phyloP scores from a whole-genome alignment of 495 filamentous ascomycete species.

The Lichina pygmaea region DNA sequence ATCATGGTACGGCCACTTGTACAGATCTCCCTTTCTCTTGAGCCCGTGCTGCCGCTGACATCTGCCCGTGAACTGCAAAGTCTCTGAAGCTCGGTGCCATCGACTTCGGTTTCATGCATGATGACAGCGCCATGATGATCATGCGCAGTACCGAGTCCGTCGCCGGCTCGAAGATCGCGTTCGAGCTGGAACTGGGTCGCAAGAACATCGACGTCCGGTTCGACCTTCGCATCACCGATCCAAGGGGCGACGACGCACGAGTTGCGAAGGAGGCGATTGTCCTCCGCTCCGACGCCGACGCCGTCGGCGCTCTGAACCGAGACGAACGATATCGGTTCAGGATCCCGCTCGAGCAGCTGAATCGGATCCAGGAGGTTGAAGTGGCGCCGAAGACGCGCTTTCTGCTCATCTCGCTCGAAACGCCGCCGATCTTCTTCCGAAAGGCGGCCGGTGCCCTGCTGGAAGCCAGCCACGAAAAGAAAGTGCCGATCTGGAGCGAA shows the following conservation, averaged over 20 bases:
- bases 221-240: slow-evolving; percentile 13
- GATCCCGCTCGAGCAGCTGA: slow-evolving; percentile 37
- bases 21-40: neutral
- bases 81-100: slow-evolving; percentile 11
- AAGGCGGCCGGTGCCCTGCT: slow-evolving; percentile 16
- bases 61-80: slow-evolving; percentile 2
- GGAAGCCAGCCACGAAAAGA: slow-evolving; percentile 14
- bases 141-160: slow-evolving; percentile 13
- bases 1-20: slow-evolving; percentile 1
- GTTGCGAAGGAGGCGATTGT: slow-evolving; percentile 7
- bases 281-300: slow-evolving; percentile 10
- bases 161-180: slow-evolving; percentile 2
- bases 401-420: slow-evolving; percentile 31
- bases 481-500: slow-evolving; percentile 28
- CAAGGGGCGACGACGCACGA: slow-evolving; percentile 6
- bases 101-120: slow-evolving; percentile 26
- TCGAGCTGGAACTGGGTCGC: slow-evolving; percentile 18
- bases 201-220: slow-evolving; percentile 20
- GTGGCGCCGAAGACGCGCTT: slow-evolving; percentile 10
- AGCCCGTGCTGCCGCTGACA: neutral
- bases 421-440: slow-evolving; percentile 37
- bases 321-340: slow-evolving; percentile 21
- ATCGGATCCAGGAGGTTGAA: slow-evolving; percentile 22
- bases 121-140: slow-evolving; percentile 18
- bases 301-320: slow-evolving; percentile 8